Evolutionary conservation across 208 protist species (phyloP), one percentile per base, ranked within the genome.

Genomic region (Strigomonas culicis): DNA sequence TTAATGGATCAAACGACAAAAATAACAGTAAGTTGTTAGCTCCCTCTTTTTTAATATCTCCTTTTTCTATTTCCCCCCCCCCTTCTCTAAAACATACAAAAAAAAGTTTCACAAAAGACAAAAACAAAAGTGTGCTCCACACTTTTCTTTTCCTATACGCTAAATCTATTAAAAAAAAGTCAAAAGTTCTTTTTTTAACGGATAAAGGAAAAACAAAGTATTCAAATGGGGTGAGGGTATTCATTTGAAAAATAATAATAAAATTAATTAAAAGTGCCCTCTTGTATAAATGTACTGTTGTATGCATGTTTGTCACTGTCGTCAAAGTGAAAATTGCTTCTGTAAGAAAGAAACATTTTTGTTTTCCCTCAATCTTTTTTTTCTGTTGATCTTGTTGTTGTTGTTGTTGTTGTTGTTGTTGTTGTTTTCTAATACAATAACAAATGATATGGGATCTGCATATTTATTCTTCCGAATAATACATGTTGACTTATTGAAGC

Each of bases 41-140:
- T 30, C 36, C 41, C 19, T 56, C 6, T 25, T 11, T 4, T 21
- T 31, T 60, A 49, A 64, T 50, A 21, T 63, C 43, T 49, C 22
- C 56, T 15, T 58, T 63, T 58, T 56, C 59, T 32, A 46, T 25
- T 39, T 56, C 17, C 59, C 39, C 68, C 31, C 63, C 22, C 50
- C 43, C 2, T 69, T 47, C 3, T 67, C 50, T 1, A 46, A 59
- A 59, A 53, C 50, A 43, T 4, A 52, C 25, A 49, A 69, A 47
- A 7, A 43, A 31, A 57, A 59, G 13, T 17, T 41, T 41, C 36
- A 13, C 13, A 6, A 41, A 41, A 41, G 13, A 41, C 36, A 41
- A 55, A 11, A 46, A n/a, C 10, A 1, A n/a, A 44, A 59, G 21
- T 44, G 30, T 59, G 13, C 13, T 56, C 32, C n/a, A 4, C 8